A percentile compares a stretch with the other conserved stretches of the same genome.
Conservation (phyloP, 2,329 filamentous ascomycete species). For the Fusarium odoratissimum region DNA sequence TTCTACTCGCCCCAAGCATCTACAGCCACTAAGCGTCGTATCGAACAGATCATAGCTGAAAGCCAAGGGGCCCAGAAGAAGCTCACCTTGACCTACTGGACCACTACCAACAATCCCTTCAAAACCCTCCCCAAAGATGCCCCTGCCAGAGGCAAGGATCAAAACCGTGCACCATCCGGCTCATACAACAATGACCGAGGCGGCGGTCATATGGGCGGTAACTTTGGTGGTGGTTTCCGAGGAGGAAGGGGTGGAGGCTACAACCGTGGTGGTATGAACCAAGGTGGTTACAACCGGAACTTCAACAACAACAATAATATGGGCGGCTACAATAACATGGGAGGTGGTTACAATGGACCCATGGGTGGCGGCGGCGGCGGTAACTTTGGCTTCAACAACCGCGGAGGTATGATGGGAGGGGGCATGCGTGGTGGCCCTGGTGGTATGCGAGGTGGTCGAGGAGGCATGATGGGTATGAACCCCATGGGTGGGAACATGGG, state of each 20-base stretch:
- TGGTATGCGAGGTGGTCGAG: slow-evolving; percentile 60
- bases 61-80: slow-evolving; percentile 73
- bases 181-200: slow-evolving; percentile 60
- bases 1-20: slow-evolving; percentile 86
- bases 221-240: slow-evolving; percentile 64
- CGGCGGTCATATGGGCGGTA: slow-evolving; percentile 53
- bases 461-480: slow-evolving; percentile 63
- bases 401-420: slow-evolving; percentile 59
- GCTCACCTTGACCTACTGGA: slow-evolving; percentile 79
- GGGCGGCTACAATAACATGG: slow-evolving; percentile 59
- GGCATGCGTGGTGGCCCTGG: slow-evolving; percentile 62
- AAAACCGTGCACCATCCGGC: slow-evolving; percentile 64
- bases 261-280: slow-evolving; percentile 60
- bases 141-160: slow-evolving; percentile 71
- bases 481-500: slow-evolving; percentile 58
- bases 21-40: slow-evolving; percentile 83
- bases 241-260: slow-evolving; percentile 63
- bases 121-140: slow-evolving; percentile 91
- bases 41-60: slow-evolving; percentile 72
- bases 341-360: slow-evolving; percentile 61
- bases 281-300: slow-evolving; percentile 57
- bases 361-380: slow-evolving; percentile 65
- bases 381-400: slow-evolving; percentile 60
- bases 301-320: slow-evolving; percentile 57
- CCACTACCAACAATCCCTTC: slow-evolving; percentile 85